A percentile compares a stretch with the other conserved stretches of the same genome.
phyloP scores from a whole-genome alignment of 1,284 basidiomycete genomes.

The Malassezia nana region DNA sequence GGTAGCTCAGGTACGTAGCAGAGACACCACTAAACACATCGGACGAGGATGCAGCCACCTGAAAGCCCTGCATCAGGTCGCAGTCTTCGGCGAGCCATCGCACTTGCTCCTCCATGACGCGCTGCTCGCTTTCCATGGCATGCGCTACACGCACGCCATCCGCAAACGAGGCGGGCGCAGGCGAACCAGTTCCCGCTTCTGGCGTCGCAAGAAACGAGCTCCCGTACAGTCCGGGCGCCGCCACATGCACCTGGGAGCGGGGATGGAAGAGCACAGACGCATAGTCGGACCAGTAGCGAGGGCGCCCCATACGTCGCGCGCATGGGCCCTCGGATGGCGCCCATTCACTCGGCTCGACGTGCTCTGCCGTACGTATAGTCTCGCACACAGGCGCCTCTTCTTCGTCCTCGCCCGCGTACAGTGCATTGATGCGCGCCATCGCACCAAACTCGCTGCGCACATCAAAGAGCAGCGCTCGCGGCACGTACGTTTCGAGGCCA shows the following conservation, averaged over 20 bases:
- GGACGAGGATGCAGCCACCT: slow-evolving; percentile 26
- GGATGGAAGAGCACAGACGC: slow-evolving; percentile 30
- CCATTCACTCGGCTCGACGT: not conserved
- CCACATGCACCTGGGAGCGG: slow-evolving; percentile 30
- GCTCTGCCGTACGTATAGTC: not conserved
- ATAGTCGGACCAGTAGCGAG: slow-evolving; percentile 40
- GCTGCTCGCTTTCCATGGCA: slow-evolving; percentile 28
- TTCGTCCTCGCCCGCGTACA: slow-evolving; percentile 21
- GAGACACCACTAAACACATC: slow-evolving; percentile 36
- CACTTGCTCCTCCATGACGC: slow-evolving; percentile 31
- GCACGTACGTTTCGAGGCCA: slow-evolving; percentile 35
- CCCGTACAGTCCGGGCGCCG: slow-evolving; percentile 11
- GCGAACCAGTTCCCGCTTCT: slow-evolving; percentile 2
- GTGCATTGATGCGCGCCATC: slow-evolving; percentile 23
- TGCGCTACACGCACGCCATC: slow-evolving; percentile 23
- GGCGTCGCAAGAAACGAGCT: slow-evolving; percentile 6
- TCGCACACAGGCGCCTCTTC: slow-evolving; percentile 4
- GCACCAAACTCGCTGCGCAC: slow-evolving; percentile 34
- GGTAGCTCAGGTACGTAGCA: slow-evolving; percentile 22
- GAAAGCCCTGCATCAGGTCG: slow-evolving; percentile 37
- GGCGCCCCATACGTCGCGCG: not conserved
- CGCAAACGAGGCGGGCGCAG: slow-evolving; percentile 25
- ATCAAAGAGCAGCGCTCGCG: slow-evolving; percentile 36
- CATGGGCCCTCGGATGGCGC: not conserved
- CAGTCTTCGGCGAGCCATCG: slow-evolving; percentile 42